A percentile compares a stretch with the other conserved stretches of the same genome.
phyloP scores from a whole-genome alignment of 2,329 filamentous ascomycete genomes.

The Emmonsiellopsis sp. region DNA sequence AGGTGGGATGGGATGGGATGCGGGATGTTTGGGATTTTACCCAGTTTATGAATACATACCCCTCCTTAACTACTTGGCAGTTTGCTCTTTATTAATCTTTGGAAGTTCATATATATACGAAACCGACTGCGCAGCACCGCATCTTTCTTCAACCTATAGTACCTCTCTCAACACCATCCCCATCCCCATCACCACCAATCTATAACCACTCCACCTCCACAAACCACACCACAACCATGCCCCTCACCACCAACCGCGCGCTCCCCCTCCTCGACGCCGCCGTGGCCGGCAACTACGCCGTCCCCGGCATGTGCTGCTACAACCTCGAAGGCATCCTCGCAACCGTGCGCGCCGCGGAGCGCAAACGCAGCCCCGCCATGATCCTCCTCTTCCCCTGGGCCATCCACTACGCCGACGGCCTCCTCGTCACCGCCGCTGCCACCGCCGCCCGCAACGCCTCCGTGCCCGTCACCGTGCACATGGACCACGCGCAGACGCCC shows the following conservation, averaged over 20 bases:
- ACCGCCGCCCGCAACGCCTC: slow-evolving; percentile 46
- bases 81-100: too few species aligned
- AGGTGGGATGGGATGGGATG: too few species aligned
- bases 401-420: slow-evolving; percentile 52
- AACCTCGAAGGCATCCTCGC: slow-evolving; percentile 63
- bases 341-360: slow-evolving; percentile 59
- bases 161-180: too few species aligned
- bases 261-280: slow-evolving; percentile 50
- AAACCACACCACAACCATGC: background rate
- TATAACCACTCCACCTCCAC: background rate
- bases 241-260: slow-evolving; percentile 41
- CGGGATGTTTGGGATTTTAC: too few species aligned
- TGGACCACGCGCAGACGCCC: slow-evolving; percentile 57
- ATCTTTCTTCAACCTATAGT: too few species aligned
- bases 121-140: too few species aligned
- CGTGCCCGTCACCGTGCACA: slow-evolving; percentile 54
- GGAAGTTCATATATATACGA: too few species aligned
- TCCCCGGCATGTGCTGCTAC: slow-evolving; percentile 55
- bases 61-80: too few species aligned
- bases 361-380: slow-evolving; percentile 57
- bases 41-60: too few species aligned
- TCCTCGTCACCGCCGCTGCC: slow-evolving; percentile 47
- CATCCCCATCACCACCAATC: background rate
- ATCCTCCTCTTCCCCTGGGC: slow-evolving; percentile 69
- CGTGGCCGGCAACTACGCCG: slow-evolving; percentile 46